phyloP scores from a whole-genome alignment of 192 early-diverging fungal species.

The Coemansia umbellata region DNA sequence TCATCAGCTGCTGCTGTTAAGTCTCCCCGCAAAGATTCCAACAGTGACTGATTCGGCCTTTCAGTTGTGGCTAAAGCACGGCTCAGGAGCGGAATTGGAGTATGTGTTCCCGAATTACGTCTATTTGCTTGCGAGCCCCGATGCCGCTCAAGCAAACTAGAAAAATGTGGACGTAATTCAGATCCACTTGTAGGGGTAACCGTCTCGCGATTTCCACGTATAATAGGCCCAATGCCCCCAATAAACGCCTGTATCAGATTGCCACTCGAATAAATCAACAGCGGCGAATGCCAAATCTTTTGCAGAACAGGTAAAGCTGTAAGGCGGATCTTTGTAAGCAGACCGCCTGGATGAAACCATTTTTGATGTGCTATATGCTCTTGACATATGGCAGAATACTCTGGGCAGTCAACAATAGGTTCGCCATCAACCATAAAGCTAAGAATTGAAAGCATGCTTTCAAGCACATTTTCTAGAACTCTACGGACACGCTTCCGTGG shows the following conservation, averaged over 20 bases:
- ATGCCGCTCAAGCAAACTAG: constrained; percentile 16
- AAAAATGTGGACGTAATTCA: constrained; percentile 24
- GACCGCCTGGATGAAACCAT: constrained; percentile 71
- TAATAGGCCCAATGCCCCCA: constrained; percentile 59
- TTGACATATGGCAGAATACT: constrained; percentile 20
- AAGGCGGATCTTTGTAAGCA: constrained; percentile 62
- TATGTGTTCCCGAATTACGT: constrained; percentile 17
- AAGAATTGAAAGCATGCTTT: constrained; percentile 56
- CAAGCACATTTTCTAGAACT: constrained; percentile 31
- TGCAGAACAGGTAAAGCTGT: constrained; percentile 58
- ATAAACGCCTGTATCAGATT: constrained; percentile 59
- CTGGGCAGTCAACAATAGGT: constrained; percentile 69
- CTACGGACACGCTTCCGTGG: constrained; percentile 19
- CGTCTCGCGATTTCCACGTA: constrained; percentile 71
- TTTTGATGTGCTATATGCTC: constrained; percentile 44
- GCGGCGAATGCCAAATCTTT: constrained; percentile 61
- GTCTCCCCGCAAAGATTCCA: background rate
- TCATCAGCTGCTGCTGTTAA: background rate
- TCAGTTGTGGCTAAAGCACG: constrained; percentile 10
- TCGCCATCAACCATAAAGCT: constrained; percentile 67
- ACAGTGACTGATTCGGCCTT: constrained; percentile 3
- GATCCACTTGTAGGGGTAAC: background rate
- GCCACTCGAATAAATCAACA: constrained; percentile 54
- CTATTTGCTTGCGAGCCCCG: constrained; percentile 3
- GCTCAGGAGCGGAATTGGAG: constrained; percentile 29